Percentiles rank a stretch among this genome's conserved stretches.
Evolutionary conservation across 805 yeast genomes (phyloP).

Genomic region (Teunomyces lycoperdinae): DNA sequence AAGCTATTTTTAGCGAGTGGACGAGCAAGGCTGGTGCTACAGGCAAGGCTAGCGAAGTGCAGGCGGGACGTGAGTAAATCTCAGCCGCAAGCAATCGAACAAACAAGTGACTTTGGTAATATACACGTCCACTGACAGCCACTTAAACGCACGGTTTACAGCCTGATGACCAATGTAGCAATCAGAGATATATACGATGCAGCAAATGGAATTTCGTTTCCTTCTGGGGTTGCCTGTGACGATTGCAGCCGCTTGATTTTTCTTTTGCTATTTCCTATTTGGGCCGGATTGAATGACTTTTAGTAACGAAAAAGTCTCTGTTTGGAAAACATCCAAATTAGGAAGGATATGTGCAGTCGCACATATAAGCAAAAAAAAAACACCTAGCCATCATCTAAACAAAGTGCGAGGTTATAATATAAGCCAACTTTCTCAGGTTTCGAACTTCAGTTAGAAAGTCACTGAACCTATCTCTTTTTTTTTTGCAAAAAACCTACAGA

Average conservation of each 20-base stretch:
- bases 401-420: slow-evolving; percentile 1
- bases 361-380: neutral
- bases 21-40: neutral
- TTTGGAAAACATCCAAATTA: neutral
- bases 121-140: neutral
- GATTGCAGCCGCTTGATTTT: neutral
- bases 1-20: neutral
- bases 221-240: neutral
- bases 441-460: neutral
- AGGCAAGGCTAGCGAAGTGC: neutral
- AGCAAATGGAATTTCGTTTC: neutral
- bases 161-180: neutral
- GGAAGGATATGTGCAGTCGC: slow-evolving; percentile 1
- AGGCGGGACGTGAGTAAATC: neutral
- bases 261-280: neutral
- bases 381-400: slow-evolving; percentile 2
- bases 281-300: slow-evolving; percentile 2
- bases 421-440: slow-evolving; percentile 1
- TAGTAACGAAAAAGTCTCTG: neutral
- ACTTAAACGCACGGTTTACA: neutral
- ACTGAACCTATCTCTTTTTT: neutral
- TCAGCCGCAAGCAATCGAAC: neutral
- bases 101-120: neutral
- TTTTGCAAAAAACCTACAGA: neutral
- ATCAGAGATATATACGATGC: neutral